These are phyloP conservation scores for Kodamaea hsintzibuensis DNA, from an alignment of 805 yeast species.

Conservation along the genomic window DNA sequence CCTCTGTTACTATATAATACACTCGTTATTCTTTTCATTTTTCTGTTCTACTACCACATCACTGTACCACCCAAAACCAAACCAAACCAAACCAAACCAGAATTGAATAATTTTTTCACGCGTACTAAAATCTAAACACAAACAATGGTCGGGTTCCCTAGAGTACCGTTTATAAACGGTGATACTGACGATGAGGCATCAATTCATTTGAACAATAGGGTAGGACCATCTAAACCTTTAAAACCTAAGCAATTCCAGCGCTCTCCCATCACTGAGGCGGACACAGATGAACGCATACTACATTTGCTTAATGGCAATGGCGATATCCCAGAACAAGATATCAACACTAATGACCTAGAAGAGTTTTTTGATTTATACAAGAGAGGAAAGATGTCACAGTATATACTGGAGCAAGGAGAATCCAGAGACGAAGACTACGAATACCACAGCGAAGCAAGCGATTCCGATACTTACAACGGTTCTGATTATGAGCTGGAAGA, in stretches of 20 bases:
- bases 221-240: slow-evolving; percentile 41
- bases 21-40: no score
- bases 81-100: background rate
- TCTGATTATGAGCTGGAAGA: slow-evolving; percentile 9
- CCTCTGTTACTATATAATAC: no score
- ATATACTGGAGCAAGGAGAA: slow-evolving; percentile 5
- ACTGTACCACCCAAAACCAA: background rate
- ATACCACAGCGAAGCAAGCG: background rate
- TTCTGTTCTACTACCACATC: no score
- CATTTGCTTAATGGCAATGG: slow-evolving; percentile 7
- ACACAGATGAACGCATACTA: slow-evolving; percentile 21
- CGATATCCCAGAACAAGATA: background rate
- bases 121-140: background rate
- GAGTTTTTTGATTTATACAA: slow-evolving; percentile 12
- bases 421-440: background rate
- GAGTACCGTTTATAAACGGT: slow-evolving; percentile 37
- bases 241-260: slow-evolving; percentile 7
- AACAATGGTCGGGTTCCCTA: slow-evolving; percentile 28
- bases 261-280: slow-evolving; percentile 10
- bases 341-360: slow-evolving; percentile 9
- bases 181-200: slow-evolving; percentile 46
- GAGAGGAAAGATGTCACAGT: slow-evolving; percentile 10
- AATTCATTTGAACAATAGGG: slow-evolving; percentile 36
- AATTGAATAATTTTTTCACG: background rate
- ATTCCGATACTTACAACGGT: slow-evolving; percentile 15